Base-by-base conservation (phyloP, 2,329 filamentous ascomycete genomes). In the Delphinella strobiligena region DNA sequence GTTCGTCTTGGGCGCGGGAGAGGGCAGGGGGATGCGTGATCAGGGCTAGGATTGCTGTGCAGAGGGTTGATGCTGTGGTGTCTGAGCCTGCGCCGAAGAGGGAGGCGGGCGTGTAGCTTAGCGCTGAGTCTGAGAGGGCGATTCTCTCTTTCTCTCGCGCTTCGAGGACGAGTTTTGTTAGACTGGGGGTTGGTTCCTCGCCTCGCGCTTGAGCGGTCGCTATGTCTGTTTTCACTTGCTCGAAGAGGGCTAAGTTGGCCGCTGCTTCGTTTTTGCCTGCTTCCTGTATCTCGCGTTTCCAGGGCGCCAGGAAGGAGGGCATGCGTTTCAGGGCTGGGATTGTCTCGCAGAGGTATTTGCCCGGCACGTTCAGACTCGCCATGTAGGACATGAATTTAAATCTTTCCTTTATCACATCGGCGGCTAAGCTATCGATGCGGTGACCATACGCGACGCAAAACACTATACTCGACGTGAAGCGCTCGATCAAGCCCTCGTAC, bases 361-460 rank as follows among this genome's bases (percentile, higher is more conserved):
- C 58, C 2, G 66, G 62, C 27, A 70, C 62, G 43, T 70, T 71
- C 18, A 70, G 51, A 2, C 59, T 61, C 14, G 67, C 62, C 37
- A 63, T 58, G 44, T 66, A 66, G 9, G 68, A 65, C 59, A 72
- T 67, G 48, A 67, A 64, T 22, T 61, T 54, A 48, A 71, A 64
- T 5, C 66, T 56, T 31, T 67, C 59, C 22, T 59, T 59, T 31
- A 72, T 65, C 17, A 71, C 63, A 38, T 62, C 53, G 4, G 69
- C 59, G 16, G 67, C 58, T 15, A 66, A 47, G 1, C 66, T 65
- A 42, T 71, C 64, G 38, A 70, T 65, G 5, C 67, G 62, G 41
- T 68, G 66, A 0, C 69, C 68, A 46, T 71, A 73, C 4, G 67
- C 60, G 3, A 71, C 64, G 4, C 62, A 67, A 44, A 71, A 68